A percentile compares a stretch with the other conserved stretches of the same genome.
Conservation (phyloP, 495 filamentous ascomycete genomes). For the Mytilinidion resinicola region DNA sequence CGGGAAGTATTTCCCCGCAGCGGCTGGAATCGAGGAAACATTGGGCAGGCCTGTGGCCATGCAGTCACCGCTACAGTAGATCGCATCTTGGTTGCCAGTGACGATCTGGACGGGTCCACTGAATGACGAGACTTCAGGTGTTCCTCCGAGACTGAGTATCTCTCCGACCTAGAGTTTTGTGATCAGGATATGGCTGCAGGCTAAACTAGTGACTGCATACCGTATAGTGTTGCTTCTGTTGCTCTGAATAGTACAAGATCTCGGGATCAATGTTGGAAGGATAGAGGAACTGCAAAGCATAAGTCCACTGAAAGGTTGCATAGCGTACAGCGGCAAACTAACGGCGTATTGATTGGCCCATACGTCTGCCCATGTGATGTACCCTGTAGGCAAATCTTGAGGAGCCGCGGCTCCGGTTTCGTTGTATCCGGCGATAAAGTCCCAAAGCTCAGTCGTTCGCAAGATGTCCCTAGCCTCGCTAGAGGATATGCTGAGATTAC, state of each 20-base stretch:
- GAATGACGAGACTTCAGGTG: constrained; percentile 34
- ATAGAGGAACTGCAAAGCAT: constrained; percentile 37
- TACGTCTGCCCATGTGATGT: constrained; percentile 41
- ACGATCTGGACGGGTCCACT: constrained; percentile 45
- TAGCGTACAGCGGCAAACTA: neutral
- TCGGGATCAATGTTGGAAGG: constrained; percentile 43
- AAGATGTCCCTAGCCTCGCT: constrained; percentile 13
- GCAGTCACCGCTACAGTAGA: constrained; percentile 52
- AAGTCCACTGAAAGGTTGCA: neutral
- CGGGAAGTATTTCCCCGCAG: constrained; percentile 39
- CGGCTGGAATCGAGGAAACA: constrained; percentile 39
- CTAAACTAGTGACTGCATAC: neutral
- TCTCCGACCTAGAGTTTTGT: constrained; percentile 36
- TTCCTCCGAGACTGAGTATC: constrained; percentile 38
- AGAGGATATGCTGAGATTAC: neutral
- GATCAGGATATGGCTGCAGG: neutral
- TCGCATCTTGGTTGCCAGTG: constrained; percentile 43
- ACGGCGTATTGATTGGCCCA: constrained; percentile 34
- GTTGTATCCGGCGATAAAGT: constrained; percentile 20
- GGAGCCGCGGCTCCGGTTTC: constrained; percentile 9
- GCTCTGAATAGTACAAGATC: constrained; percentile 39
- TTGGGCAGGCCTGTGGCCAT: constrained; percentile 32
- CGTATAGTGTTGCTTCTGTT: constrained; percentile 46
- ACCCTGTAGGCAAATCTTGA: constrained; percentile 38
- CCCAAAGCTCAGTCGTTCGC: constrained; percentile 24